Evolutionary conservation across 495 filamentous ascomycete species (phyloP), one percentile per base, ranked within the genome.

Genomic region (Penicillium goetzii): DNA sequence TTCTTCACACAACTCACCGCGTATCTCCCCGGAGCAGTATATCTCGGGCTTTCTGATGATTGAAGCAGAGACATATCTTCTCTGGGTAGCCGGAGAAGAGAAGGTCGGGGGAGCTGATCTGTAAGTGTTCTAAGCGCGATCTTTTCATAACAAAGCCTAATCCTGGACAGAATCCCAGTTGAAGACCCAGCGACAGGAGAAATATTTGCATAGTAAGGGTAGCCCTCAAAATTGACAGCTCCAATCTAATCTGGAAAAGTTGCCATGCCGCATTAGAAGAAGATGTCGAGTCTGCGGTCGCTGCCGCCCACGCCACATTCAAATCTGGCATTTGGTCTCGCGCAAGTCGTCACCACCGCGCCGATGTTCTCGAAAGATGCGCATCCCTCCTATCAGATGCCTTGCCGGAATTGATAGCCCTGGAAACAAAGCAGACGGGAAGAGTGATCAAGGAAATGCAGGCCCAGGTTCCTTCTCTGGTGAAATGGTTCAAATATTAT

Each of bases 401-500:
- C 23, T 68, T 89, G 6, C 74, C 80, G 0, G 73, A 77, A 9
- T 76, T 90, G 45, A 81, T 88, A 52, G 68, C 73, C 3, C 74
- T 87, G 11, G 87, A 90, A 69, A 82, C 85, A 11, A 77, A 68
- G 25, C 87, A 90, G 64, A 90, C 87, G 0, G 87, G 87, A 32
- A 83, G 87, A 0, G 84, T 81, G 0, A 79, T 87, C 58, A 84
- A 86, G 15, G 87, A 90, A 65, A 88, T 90, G 87, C 80, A 80
- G 5, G 83, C 87, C 2, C 87, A 90, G 66, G 80, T 89, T 1
- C 81, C 84, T 0, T 85, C 84, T 0, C 77, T 90, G 2, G 79
- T 84, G 0, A 83, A 84, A 67, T 89, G 86, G 87, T 82, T 89
- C 62, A 82, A 86, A 59, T 89, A 89, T 68, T 90, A 86, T 61